Evolutionary conservation across 345 rosid genomes (phyloP), one percentile per base, ranked within the genome.

Genomic region (Salix koriyanagi): DNA sequence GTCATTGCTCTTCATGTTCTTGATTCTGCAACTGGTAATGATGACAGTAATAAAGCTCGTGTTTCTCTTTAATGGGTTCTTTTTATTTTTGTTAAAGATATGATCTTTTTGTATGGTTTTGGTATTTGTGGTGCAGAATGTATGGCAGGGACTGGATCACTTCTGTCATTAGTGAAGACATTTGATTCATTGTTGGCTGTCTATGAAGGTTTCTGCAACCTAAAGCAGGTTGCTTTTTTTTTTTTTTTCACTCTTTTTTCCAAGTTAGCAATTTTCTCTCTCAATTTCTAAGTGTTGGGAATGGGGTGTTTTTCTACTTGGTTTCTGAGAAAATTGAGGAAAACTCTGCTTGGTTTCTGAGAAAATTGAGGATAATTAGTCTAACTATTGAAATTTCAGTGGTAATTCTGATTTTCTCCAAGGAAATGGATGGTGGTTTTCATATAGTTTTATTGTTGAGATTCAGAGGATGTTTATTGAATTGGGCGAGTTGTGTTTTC

Each of bases 121-220:
- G 5, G 34, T n/a, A 44, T 8, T 11, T 75, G 68, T 48, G 71
- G 18, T 60, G 82, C 52, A 90, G 99, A 90, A 42, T 52, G 74
- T 41, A 77, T 18, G 23, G 81, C 54, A 8, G 89, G 90, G 65
- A 85, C 94, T 16, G 78, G 92, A 32, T 91, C 98, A 75, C 85
- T 91, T 72, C 80, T 95, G 14, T 87, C 94, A 66, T 83, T 90
- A 23, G 94, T 95, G 52, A 87, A 86, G 81, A 87, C 85, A n/a
- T 91, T 95, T 76, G 99, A 95, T 78, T 88, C 90, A 37, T 81
- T 90, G 79, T 87, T 95, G 58, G 89, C 91, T 11, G 98, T 90
- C 5, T 91, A 91, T 65, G 97, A 95, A 86, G 96, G 99, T 69
- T 93, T 95, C 93, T 95, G 99, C 93, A 91, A 91, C 83, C 81